phyloP scores from a whole-genome alignment of 805 yeast species.

The Vanderwaltozyma polyspora region DNA sequence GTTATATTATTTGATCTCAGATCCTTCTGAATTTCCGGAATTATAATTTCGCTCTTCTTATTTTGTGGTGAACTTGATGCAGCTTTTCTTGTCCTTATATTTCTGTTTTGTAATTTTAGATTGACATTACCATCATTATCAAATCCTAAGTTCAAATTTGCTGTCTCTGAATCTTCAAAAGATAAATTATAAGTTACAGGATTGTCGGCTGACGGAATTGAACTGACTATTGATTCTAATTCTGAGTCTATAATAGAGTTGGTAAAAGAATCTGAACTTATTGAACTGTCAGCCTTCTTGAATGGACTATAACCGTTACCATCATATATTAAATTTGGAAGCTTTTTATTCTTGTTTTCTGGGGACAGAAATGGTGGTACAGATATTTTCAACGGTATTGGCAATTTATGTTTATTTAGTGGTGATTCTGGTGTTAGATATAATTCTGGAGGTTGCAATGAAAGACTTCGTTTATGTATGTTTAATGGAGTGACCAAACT shows the following conservation, averaged over 20 bases:
- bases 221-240: slow-evolving; percentile 8
- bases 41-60: neutral
- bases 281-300: slow-evolving; percentile 3
- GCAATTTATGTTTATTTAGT: slow-evolving; percentile 24
- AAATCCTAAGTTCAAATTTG: slow-evolving; percentile 20
- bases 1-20: neutral
- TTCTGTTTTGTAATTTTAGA: slow-evolving; percentile 21
- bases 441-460: slow-evolving; percentile 12
- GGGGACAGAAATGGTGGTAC: slow-evolving; percentile 32
- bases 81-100: slow-evolving; percentile 8
- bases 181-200: slow-evolving; percentile 18
- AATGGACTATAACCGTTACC: slow-evolving; percentile 29
- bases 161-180: slow-evolving; percentile 4
- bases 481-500: slow-evolving; percentile 9
- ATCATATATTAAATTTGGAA: slow-evolving; percentile 27
- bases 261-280: slow-evolving; percentile 1
- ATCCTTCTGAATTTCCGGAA: neutral
- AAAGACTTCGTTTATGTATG: slow-evolving; percentile 3
- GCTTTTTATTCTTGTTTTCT: slow-evolving; percentile 18
- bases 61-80: neutral
- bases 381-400: slow-evolving; percentile 29
- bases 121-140: slow-evolving; percentile 26
- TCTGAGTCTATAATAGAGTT: neutral
- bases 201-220: slow-evolving; percentile 22
- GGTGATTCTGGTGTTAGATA: slow-evolving; percentile 29